Conservation (phyloP, 371 early-diverging fungal genomes). For the Syncephalastrum contaminatum region DNA sequence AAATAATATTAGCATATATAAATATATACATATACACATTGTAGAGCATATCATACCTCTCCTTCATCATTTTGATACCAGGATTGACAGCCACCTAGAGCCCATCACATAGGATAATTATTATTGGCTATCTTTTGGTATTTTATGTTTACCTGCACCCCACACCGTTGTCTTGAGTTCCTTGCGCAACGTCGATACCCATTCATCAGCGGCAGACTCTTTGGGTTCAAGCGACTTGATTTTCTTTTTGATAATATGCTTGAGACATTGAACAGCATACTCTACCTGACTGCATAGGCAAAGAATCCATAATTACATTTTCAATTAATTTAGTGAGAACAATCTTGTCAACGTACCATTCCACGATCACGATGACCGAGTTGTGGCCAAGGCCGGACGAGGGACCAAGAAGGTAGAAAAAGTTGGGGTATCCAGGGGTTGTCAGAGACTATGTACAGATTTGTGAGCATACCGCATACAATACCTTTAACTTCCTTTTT, state of each 20-base stretch:
- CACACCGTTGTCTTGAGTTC: slow-evolving; percentile 22
- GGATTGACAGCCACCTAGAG: slow-evolving; percentile 6
- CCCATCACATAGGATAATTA: background rate
- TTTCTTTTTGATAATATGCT: slow-evolving; percentile 12
- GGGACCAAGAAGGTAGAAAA: slow-evolving; percentile 45
- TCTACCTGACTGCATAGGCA: slow-evolving; percentile 22
- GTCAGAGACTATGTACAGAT: slow-evolving; percentile 23
- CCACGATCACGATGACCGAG: slow-evolving; percentile 12
- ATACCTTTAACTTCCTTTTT: background rate
- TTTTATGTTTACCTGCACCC: slow-evolving; percentile 3
- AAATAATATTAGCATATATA: background rate
- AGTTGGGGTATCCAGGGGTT: slow-evolving; percentile 43
- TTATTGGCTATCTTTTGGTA: too few relatives aligned
- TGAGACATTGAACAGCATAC: slow-evolving; percentile 19
- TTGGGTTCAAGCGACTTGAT: slow-evolving; percentile 22
- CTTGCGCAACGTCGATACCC: slow-evolving; percentile 13
- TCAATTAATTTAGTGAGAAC: background rate
- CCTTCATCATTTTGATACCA: slow-evolving; percentile 28
- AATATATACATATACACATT: background rate
- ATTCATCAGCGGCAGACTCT: slow-evolving; percentile 17
- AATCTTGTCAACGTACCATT: slow-evolving; percentile 6
- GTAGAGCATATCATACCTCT: slow-evolving; percentile 13
- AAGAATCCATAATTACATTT: background rate
- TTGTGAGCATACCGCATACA: background rate
- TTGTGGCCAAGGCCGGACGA: slow-evolving; percentile 40